Conservation (phyloP, 768 basidiomycete genomes). For the Termitomyces sp. region DNA sequence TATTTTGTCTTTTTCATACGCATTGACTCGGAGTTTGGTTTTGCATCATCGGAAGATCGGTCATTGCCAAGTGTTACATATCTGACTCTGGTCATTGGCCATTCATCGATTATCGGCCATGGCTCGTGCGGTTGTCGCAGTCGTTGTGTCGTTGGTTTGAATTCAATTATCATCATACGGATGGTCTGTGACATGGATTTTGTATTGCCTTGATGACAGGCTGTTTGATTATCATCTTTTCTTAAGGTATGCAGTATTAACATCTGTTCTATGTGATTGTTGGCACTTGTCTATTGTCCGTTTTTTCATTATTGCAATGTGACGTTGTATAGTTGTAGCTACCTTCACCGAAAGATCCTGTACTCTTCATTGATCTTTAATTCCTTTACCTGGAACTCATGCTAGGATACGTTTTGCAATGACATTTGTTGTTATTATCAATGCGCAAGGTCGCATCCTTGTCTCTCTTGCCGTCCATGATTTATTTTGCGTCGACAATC, state of each 20-base stretch:
- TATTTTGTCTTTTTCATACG: neutral
- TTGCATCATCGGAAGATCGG: neutral
- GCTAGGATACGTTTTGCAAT: neutral
- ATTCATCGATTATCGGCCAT: too few relatives aligned
- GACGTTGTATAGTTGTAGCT: neutral
- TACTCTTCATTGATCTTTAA: neutral
- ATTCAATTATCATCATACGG: neutral
- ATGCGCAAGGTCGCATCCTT: neutral
- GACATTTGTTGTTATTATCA: neutral
- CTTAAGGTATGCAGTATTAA: neutral
- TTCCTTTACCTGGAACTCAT: neutral
- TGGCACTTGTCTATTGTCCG: neutral
- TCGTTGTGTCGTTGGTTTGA: neutral
- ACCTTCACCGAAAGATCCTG: neutral
- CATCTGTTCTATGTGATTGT: neutral
- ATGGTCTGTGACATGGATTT: neutral
- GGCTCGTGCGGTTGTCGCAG: neutral
- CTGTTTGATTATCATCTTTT: neutral
- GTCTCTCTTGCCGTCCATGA: neutral
- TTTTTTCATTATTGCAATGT: neutral
- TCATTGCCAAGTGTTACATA: neutral
- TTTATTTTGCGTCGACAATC: neutral
- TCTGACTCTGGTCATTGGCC: neutral
- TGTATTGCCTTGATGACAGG: neutral
- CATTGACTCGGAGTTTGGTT: neutral